A percentile compares a stretch with the other conserved stretches of the same genome.
Conservation (phyloP, 371 early-diverging fungal genomes). For the Actinomucor elegans region DNA sequence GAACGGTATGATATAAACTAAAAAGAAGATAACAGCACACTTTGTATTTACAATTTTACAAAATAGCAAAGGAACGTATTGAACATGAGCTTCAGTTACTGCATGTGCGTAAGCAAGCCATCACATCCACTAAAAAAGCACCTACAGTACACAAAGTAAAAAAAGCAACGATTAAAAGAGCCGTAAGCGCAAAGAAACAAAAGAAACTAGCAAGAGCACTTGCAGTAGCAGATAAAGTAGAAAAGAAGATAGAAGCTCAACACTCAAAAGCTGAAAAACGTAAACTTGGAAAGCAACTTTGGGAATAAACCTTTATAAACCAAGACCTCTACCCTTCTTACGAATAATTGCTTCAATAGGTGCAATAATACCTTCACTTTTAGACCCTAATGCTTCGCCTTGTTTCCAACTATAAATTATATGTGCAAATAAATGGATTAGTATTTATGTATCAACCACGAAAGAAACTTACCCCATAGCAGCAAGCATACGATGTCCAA, state of each 20-base stretch:
- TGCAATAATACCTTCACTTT: conserved; percentile 75
- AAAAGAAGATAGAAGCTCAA: conserved; percentile 15
- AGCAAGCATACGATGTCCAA: conserved; percentile 80
- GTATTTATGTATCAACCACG: neutral
- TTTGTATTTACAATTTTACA: neutral
- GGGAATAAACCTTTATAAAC: conserved; percentile 45
- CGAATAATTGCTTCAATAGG: conserved; percentile 88
- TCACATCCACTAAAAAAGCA: conserved; percentile 2
- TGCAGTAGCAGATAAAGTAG: conserved; percentile 26
- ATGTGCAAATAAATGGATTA: neutral
- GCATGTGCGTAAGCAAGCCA: conserved; percentile 22
- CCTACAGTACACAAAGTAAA: conserved; percentile 23
- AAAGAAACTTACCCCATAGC: conserved; percentile 81
- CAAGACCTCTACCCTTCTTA: conserved; percentile 74
- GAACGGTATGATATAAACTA: too few species aligned
- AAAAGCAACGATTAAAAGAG: conserved; percentile 21
- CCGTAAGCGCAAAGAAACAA: conserved; percentile 19
- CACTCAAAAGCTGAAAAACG: conserved; percentile 20
- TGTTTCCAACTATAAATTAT: conserved; percentile 63
- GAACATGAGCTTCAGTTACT: conserved; percentile 24
- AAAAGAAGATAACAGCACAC: neutral
- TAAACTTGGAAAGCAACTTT: conserved; percentile 23
- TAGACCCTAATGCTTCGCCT: conserved; percentile 81
- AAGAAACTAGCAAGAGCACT: conserved; percentile 28
- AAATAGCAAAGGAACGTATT: conserved; percentile 28